Percentiles rank a stretch among this genome's conserved stretches.
Conservation (phyloP, 805 yeast species). For the Candida peoriensis region DNA sequence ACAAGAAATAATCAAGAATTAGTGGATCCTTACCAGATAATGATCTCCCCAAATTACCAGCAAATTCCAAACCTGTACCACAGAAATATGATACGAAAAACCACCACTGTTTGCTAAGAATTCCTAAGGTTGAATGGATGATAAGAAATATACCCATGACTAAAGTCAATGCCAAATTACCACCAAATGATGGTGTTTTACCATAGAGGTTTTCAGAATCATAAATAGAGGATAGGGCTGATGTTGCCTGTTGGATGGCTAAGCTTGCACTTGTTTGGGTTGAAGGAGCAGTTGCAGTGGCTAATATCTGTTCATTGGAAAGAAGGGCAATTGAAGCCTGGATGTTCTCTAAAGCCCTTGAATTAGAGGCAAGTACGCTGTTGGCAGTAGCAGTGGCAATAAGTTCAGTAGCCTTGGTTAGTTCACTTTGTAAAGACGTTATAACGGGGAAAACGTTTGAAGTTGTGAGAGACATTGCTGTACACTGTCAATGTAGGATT, state of each 20-base stretch:
- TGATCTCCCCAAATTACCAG: slow-evolving; percentile 64
- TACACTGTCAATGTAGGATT: too few relatives aligned
- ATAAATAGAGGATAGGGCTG: slow-evolving; percentile 5
- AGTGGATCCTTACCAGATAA: slow-evolving; percentile 35
- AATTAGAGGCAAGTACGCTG: slow-evolving; percentile 8
- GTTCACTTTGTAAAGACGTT: slow-evolving; percentile 13
- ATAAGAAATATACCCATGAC: slow-evolving; percentile 46
- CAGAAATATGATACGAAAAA: slow-evolving; percentile 51
- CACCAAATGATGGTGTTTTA: slow-evolving; percentile 46
- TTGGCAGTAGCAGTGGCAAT: slow-evolving; percentile 18
- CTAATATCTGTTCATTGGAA: slow-evolving; percentile 13
- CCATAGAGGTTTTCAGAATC: slow-evolving; percentile 28
- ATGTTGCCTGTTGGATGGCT: slow-evolving; percentile 4
- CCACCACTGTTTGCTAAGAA: slow-evolving; percentile 57
- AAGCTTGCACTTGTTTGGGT: slow-evolving; percentile 10
- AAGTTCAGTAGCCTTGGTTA: slow-evolving; percentile 8
- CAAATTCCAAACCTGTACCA: slow-evolving; percentile 55
- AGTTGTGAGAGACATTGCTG: background rate
- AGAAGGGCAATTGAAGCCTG: slow-evolving; percentile 14
- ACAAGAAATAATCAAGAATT: slow-evolving; percentile 39
- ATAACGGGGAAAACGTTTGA: slow-evolving; percentile 9
- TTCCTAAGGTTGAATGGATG: slow-evolving; percentile 37
- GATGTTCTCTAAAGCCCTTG: slow-evolving; percentile 15
- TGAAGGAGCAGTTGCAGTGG: slow-evolving; percentile 9
- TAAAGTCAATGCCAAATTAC: slow-evolving; percentile 52